Conservation (phyloP, 164 flowering plant species). For the Aristolochia californica region DNA sequence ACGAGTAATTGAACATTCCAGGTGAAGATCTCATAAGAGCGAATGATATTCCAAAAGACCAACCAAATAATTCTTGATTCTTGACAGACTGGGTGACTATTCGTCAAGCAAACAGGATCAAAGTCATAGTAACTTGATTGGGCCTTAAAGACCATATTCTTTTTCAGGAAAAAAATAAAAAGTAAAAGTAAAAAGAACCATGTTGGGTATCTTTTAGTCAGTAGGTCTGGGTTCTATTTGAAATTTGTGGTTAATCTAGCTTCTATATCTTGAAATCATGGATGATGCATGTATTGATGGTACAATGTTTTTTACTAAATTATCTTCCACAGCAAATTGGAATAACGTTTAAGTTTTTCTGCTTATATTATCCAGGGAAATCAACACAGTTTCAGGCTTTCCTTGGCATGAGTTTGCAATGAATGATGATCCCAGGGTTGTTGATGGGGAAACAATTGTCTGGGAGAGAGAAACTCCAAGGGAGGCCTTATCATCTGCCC, state of each 20-base stretch:
- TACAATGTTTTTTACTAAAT: not conserved
- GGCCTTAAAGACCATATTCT: no score
- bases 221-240: not conserved
- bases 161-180: no score
- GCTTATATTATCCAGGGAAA: constrained; percentile 24
- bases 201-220: not conserved
- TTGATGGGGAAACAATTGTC: constrained; percentile 23
- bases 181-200: not conserved
- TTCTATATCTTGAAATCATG: no score
- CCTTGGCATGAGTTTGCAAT: constrained; percentile 13
- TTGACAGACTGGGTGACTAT: no score
- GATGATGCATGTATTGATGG: no score
- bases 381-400: constrained; percentile 17
- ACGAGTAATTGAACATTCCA: not conserved
- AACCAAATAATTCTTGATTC: no score
- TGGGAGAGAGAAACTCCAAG: constrained; percentile 37
- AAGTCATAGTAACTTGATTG: no score
- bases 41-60: no score
- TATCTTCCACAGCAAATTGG: not conserved
- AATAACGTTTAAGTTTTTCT: not conserved
- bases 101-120: no score
- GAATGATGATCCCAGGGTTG: constrained; percentile 31
- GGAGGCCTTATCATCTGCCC: constrained; percentile 13
- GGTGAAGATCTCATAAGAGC: not conserved
- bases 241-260: not conserved